Evolutionary conservation across 1,284 basidiomycete species (phyloP).

Genomic region (Puccinia coronata): DNA sequence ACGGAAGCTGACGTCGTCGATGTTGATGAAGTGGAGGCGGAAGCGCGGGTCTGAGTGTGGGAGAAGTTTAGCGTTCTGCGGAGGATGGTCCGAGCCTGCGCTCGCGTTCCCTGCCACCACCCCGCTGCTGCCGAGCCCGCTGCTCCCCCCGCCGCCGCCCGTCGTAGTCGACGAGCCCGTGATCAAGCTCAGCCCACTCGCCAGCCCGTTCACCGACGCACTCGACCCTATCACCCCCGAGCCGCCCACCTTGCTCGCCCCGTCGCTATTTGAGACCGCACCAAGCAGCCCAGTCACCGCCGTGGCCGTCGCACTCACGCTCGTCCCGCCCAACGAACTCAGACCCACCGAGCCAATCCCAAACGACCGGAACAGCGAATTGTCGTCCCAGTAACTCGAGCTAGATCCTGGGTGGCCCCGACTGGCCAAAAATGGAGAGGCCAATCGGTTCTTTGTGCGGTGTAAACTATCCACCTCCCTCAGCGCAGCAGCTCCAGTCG

Average conservation of each 20-base stretch:
- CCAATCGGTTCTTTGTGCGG: conserved; percentile 62
- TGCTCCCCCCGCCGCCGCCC: neutral
- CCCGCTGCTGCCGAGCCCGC: conserved; percentile 1
- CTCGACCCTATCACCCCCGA: conserved; percentile 37
- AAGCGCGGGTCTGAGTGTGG: conserved; percentile 76
- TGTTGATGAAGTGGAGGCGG: conserved; percentile 64
- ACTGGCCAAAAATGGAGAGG: conserved; percentile 57
- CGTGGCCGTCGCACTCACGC: conserved; percentile 5
- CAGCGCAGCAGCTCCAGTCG: conserved; percentile 79
- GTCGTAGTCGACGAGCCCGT: conserved; percentile 31
- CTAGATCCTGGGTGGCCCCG: conserved; percentile 68
- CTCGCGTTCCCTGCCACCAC: neutral
- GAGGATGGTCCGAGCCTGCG: conserved; percentile 15
- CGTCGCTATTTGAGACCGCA: conserved; percentile 14
- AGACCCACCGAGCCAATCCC: conserved; percentile 34
- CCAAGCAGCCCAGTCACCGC: conserved; percentile 28
- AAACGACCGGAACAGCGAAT: conserved; percentile 51
- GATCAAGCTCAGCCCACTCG: conserved; percentile 43
- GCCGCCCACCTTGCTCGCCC: conserved; percentile 10
- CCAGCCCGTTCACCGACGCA: conserved; percentile 30
- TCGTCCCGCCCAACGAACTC: conserved; percentile 50
- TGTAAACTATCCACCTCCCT: conserved; percentile 89
- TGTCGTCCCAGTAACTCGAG: conserved; percentile 54
- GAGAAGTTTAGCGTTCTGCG: conserved; percentile 61
- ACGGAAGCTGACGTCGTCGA: conserved; percentile 58